Base-by-base conservation (phyloP, 805 yeast species). In the Candida manassasensis region DNA sequence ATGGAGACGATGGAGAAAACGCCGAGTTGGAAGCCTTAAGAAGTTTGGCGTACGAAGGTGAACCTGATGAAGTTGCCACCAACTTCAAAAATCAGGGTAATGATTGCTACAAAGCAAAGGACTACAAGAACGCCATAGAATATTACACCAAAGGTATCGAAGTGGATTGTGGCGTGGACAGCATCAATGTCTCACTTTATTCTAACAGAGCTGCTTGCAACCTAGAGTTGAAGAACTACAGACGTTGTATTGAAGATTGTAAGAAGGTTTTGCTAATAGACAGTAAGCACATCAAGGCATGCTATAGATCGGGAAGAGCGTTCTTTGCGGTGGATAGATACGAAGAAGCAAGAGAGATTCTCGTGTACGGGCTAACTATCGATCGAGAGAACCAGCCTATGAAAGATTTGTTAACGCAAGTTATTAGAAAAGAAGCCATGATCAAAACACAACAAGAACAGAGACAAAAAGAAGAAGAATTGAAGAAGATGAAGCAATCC, bases 71-170 rank as follows among this genome's bases (percentile, higher is more conserved):
- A 52, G 68, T 88, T 22, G 97, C 97, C 3, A 70, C 76, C 16
- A 89, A 88, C 52, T 93, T 89, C 66, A 87, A 88, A 44, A 80
- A 75, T 41, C 97, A 90, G 54, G 99, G 98, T 4, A 93, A 94
- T 56, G 97, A 87, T 11, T 74, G 84, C 39, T 93, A 72, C 61
- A 81, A 77, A 54, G 64, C 65, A 7, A 85, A 81, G 48, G 77
- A 80, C 48, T 93, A 74, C 60, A 71, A 75, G 37, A 77, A 77
- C 43, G 98, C 98, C 0, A 67, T 85, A 27, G 82, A 77, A 36
- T 81, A 68, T 50, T 93, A 93, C 50, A 79, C 81, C 21, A 79
- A 84, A 52, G 97, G 94, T 2, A 50, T 93, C 17, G 87, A 78
- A 9, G 77, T 84, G 24, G 73, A 77, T 30, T 77, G 87, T 51